Evolutionary conservation across 2,329 filamentous ascomycete genomes (phyloP).

Genomic region (Anisogramma anomala): DNA sequence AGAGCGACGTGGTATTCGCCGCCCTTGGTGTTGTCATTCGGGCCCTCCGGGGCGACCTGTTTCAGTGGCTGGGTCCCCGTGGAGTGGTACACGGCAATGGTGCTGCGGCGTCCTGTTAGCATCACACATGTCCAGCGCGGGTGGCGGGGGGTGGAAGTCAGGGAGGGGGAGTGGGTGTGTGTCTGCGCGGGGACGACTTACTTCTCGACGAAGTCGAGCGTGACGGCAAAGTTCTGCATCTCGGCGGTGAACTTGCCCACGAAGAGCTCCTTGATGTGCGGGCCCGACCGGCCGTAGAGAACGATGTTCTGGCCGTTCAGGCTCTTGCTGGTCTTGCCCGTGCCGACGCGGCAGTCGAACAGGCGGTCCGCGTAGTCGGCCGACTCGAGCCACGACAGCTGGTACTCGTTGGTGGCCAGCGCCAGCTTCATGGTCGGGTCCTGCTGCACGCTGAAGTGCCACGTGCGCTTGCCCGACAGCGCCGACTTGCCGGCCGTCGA

Average conservation of each 20-base stretch:
- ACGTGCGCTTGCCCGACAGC: constrained; percentile 31
- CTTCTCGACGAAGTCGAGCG: constrained; percentile 7
- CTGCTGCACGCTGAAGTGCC: constrained; percentile 35
- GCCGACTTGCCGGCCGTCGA: constrained; percentile 26
- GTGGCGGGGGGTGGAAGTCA: too few species aligned
- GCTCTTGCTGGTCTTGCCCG: constrained; percentile 19
- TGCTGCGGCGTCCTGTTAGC: constrained; percentile 1
- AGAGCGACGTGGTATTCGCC: constrained; percentile 36
- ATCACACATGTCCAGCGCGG: too few species aligned
- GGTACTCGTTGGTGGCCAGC: constrained; percentile 32
- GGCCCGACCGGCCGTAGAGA: constrained; percentile 9
- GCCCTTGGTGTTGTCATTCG: constrained; percentile 29
- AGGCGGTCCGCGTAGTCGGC: constrained; percentile 14
- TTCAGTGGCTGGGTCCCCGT: constrained; percentile 25
- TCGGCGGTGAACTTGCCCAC: constrained; percentile 1
- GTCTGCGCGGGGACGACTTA: neutral
- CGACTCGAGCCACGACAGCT: constrained; percentile 19
- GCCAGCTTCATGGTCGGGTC: constrained; percentile 30
- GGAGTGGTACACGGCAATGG: constrained; percentile 29
- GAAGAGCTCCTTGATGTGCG: constrained; percentile 9
- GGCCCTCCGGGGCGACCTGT: constrained; percentile 24
- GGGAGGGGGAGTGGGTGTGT: too few species aligned
- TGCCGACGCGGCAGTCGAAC: constrained; percentile 17
- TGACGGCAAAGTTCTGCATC: constrained; percentile 8
- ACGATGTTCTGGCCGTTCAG: constrained; percentile 22